These are phyloP conservation scores for Platismatia glauca DNA, from an alignment of 495 filamentous ascomycete genomes.

Conservation along the genomic window DNA sequence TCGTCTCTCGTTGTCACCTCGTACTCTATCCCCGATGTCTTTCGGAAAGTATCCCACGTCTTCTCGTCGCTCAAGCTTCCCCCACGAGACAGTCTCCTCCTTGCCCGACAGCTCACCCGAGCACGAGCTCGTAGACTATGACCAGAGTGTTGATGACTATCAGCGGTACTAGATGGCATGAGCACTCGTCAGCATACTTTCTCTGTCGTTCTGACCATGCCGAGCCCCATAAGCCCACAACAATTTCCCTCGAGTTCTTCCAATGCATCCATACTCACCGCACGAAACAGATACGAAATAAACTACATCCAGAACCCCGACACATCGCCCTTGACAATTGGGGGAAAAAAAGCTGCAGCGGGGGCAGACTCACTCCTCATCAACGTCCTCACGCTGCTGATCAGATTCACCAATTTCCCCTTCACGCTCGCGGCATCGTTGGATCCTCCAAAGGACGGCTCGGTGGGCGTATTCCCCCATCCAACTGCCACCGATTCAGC, in stretches of 20 bases:
- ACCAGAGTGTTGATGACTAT: slow-evolving; percentile 87
- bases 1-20: background rate
- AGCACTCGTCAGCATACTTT: background rate
- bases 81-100: background rate
- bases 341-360: background rate
- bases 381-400: slow-evolving; percentile 80
- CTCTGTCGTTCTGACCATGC: background rate
- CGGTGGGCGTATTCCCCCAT: slow-evolving; percentile 57
- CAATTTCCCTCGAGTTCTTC: background rate
- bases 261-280: background rate
- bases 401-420: slow-evolving; percentile 77
- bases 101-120: slow-evolving; percentile 51
- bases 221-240: background rate
- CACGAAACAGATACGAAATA: background rate
- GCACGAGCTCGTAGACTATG: slow-evolving; percentile 78
- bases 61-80: background rate
- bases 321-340: background rate
- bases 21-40: background rate
- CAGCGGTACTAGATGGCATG: slow-evolving; percentile 60
- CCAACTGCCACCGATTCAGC: slow-evolving; percentile 51
- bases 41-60: slow-evolving; percentile 9
- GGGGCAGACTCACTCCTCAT: slow-evolving; percentile 72
- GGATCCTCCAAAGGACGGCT: slow-evolving; percentile 65
- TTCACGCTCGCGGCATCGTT: slow-evolving; percentile 71
- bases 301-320: background rate